Evolutionary conservation across 192 early-diverging fungal species (phyloP).

Genomic region (Coemansia sp.): DNA sequence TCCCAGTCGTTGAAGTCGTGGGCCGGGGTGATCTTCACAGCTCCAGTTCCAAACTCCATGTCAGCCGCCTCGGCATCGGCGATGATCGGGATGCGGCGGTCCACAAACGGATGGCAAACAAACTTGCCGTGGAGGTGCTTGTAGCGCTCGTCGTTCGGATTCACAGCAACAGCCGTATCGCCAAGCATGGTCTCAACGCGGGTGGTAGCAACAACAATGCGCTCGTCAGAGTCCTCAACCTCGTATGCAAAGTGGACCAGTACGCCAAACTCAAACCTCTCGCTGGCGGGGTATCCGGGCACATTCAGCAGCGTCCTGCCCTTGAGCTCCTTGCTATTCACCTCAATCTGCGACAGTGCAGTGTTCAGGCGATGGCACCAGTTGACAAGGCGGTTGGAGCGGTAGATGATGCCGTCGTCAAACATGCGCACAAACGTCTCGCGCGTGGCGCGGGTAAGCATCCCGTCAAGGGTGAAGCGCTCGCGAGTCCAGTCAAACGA

Average conservation of each 20-base stretch:
- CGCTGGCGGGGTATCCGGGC: conserved; percentile 88
- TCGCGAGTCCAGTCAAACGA: conserved; percentile 93
- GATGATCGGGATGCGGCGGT: conserved; percentile 87
- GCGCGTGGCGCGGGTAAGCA: conserved; percentile 75
- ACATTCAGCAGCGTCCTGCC: conserved; percentile 84
- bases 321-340: conserved; percentile 85
- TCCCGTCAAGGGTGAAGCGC: conserved; percentile 91
- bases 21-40: conserved; percentile 98
- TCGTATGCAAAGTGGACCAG: conserved; percentile 93
- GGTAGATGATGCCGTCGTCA: conserved; percentile 94
- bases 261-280: conserved; percentile 99
- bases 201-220: conserved; percentile 94
- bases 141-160: conserved; percentile 92
- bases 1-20: conserved; percentile 98
- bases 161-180: conserved; percentile 94
- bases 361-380: conserved; percentile 98
- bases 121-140: conserved; percentile 93
- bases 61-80: conserved; percentile 85
- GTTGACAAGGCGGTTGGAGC: conserved; percentile 95
- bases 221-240: conserved; percentile 82
- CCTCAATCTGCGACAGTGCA: conserved; percentile 95
- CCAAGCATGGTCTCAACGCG: conserved; percentile 99
- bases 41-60: conserved; percentile 94
- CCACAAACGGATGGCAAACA: conserved; percentile 91
- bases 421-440: conserved; percentile 95